A percentile compares a stretch with the other conserved stretches of the same genome.
Conservation (phyloP, 1,139 yeast genomes). For the Pichia sp. region DNA sequence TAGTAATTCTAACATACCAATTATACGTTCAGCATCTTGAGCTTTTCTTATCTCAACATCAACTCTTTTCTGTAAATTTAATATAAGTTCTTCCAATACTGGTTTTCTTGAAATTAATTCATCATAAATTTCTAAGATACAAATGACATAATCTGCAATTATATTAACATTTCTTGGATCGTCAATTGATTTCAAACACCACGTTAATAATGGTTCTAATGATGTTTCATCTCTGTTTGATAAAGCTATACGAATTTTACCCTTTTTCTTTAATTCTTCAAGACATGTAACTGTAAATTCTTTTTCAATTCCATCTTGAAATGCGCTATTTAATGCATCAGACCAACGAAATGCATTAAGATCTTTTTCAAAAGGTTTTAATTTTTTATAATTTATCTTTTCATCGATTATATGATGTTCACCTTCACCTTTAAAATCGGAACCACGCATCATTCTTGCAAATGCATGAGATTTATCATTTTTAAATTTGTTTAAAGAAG, state of each 20-base stretch:
- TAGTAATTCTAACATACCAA: conserved; percentile 87
- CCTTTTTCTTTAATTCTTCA: conserved; percentile 78
- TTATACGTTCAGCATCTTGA: conserved; percentile 80
- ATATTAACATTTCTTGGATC: conserved; percentile 73
- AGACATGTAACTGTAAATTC: conserved; percentile 77
- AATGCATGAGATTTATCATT: conserved; percentile 35
- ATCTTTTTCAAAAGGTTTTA: conserved; percentile 76
- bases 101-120: conserved; percentile 65
- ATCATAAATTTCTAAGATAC: conserved; percentile 75
- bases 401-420: conserved; percentile 63
- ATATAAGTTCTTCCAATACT: conserved; percentile 68
- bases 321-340: conserved; percentile 86
- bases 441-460: conserved; percentile 81
- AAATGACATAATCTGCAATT: conserved; percentile 79
- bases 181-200: conserved; percentile 70
- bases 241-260: conserved; percentile 75
- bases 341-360: conserved; percentile 86
- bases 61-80: conserved; percentile 54
- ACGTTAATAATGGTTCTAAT: conserved; percentile 75
- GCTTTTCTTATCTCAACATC: conserved; percentile 69
- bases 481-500: conserved; percentile 45
- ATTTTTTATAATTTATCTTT: conserved; percentile 49
- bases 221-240: conserved; percentile 74
- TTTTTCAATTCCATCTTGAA: conserved; percentile 67
- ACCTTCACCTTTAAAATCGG: conserved; percentile 84